phyloP scores from a whole-genome alignment of 2,329 filamentous ascomycete species.

The Proliferodiscus dingleyae region DNA sequence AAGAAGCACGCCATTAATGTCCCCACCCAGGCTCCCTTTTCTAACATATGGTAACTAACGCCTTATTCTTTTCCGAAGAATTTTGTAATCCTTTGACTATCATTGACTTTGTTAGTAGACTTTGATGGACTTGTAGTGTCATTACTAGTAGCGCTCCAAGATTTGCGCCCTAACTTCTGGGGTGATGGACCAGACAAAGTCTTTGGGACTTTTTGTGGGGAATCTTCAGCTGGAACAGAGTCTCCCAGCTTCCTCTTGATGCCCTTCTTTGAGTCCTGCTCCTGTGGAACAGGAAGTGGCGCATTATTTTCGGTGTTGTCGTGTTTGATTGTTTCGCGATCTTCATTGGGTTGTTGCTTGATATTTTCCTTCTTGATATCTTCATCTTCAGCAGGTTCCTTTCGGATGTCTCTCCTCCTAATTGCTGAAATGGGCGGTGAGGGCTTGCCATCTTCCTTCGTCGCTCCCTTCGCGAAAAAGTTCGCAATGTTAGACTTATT shows the following conservation, averaged over 20 bases:
- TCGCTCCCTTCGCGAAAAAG: conserved; percentile 65
- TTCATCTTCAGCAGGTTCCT: conserved; percentile 1
- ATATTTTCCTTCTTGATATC: conserved; percentile 19
- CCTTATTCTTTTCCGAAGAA: conserved; percentile 40
- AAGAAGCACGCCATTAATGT: too few species aligned
- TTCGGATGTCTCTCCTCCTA: too few species aligned
- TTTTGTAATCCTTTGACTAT: conserved; percentile 44
- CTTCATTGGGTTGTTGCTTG: conserved; percentile 22
- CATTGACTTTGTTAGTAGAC: conserved; percentile 20
- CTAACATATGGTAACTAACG: not conserved
- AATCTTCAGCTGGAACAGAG: conserved; percentile 18
- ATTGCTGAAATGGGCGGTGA: too few species aligned
- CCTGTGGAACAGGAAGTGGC: conserved; percentile 23
- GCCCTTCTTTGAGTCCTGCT: conserved; percentile 18
- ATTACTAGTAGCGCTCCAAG: conserved; percentile 16
- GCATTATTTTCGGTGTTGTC: conserved; percentile 25
- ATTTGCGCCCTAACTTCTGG: conserved; percentile 10
- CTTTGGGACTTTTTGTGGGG: conserved; percentile 24
- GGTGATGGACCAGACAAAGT: conserved; percentile 19
- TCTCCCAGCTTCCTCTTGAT: conserved; percentile 29
- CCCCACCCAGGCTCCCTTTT: not conserved
- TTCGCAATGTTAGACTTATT: conserved; percentile 94
- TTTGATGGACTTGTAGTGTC: conserved; percentile 15
- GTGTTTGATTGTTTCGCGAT: conserved; percentile 24
- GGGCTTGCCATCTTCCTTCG: conserved; percentile 14